These are phyloP conservation scores for Xerocomellus chrysenteron DNA, from an alignment of 768 basidiomycete genomes.

Conservation along the genomic window DNA sequence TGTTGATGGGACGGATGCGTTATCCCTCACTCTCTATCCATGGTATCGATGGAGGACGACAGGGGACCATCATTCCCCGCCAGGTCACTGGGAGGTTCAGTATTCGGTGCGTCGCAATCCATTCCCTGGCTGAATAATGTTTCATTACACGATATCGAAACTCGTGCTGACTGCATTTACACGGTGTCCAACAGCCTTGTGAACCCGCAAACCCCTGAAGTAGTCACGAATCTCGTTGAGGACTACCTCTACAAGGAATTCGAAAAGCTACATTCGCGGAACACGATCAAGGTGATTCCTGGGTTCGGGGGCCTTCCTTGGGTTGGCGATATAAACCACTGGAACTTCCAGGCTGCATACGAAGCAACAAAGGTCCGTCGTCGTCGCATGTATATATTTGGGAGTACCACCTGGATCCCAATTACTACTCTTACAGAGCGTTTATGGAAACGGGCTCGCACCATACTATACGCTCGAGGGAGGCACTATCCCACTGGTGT, in stretches of 20 bases:
- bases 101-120: background rate
- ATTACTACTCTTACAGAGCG: background rate
- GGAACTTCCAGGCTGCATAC: constrained; percentile 85
- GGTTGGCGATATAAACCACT: constrained; percentile 76
- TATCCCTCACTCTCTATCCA: constrained; percentile 7
- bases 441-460: constrained; percentile 37
- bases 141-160: background rate
- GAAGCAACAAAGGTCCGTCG: constrained; percentile 64
- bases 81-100: background rate
- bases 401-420: background rate
- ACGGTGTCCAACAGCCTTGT: constrained; percentile 51
- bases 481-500: constrained; percentile 84
- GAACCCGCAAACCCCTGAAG: constrained; percentile 74
- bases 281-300: constrained; percentile 62
- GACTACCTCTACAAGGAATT: constrained; percentile 73
- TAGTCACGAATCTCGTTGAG: constrained; percentile 61
- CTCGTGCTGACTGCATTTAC: background rate
- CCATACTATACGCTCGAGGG: constrained; percentile 80
- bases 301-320: constrained; percentile 81
- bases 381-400: background rate
- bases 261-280: constrained; percentile 76
- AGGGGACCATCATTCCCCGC: constrained; percentile 1
- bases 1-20: constrained; percentile 8
- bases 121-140: background rate
- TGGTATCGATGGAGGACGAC: background rate